Evolutionary conservation across 2,329 filamentous ascomycete species (phyloP).

Genomic region (Beauveria brongniartii): DNA sequence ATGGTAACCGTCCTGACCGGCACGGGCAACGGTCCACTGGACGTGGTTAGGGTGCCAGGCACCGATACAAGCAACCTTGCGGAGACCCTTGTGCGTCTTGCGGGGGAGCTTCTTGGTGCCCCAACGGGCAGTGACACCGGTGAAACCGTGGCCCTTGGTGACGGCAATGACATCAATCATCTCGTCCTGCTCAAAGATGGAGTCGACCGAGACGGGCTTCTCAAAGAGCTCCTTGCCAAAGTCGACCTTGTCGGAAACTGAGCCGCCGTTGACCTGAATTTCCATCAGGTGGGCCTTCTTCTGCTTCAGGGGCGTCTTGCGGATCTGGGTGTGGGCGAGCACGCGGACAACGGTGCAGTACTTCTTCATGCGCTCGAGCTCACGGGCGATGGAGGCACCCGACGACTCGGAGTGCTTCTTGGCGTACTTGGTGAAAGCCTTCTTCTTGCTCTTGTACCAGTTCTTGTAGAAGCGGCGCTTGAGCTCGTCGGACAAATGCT

Average conservation of each 20-base stretch:
- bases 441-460: slow-evolving; percentile 99
- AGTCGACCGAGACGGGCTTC: slow-evolving; percentile 91
- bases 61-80: slow-evolving; percentile 99
- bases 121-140: slow-evolving; percentile 95
- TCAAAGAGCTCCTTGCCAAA: slow-evolving; percentile 96
- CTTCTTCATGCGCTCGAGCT: slow-evolving; percentile 99
- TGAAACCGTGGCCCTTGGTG: slow-evolving; percentile 99
- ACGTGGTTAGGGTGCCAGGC: slow-evolving; percentile 99
- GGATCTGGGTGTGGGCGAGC: slow-evolving; percentile 98
- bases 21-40: slow-evolving; percentile 99
- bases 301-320: slow-evolving; percentile 99
- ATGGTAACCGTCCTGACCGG: slow-evolving; percentile 99
- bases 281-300: slow-evolving; percentile 99
- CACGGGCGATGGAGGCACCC: slow-evolving; percentile 85
- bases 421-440: slow-evolving; percentile 99
- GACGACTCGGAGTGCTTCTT: slow-evolving; percentile 98
- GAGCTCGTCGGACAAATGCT: slow-evolving; percentile 97
- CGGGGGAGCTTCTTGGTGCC: slow-evolving; percentile 99
- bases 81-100: slow-evolving; percentile 99
- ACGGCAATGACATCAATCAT: slow-evolving; percentile 99
- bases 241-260: slow-evolving; percentile 90
- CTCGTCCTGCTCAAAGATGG: slow-evolving; percentile 99
- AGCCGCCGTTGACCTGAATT: slow-evolving; percentile 98
- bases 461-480: slow-evolving; percentile 99
- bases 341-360: slow-evolving; percentile 99